These are phyloP conservation scores for Aureoboletus auriporus DNA, from an alignment of 768 basidiomycete species.

Conservation along the genomic window DNA sequence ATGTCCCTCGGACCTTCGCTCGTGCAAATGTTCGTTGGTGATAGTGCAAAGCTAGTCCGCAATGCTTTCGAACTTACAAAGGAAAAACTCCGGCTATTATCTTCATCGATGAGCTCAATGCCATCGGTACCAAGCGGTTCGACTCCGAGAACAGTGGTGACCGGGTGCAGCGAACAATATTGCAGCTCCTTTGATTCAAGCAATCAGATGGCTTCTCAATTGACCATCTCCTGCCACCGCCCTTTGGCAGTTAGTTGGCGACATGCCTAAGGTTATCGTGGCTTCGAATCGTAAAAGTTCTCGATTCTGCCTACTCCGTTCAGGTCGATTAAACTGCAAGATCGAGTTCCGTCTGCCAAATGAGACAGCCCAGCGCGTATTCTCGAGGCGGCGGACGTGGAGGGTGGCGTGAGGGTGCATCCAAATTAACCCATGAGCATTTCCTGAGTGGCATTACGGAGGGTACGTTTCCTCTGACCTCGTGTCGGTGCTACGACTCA, in stretches of 20 bases:
- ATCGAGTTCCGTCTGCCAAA: constrained; percentile 98
- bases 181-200: constrained; percentile 79
- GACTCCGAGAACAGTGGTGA: constrained; percentile 99
- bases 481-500: constrained; percentile 16
- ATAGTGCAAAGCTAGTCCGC: constrained; percentile 97
- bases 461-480: constrained; percentile 42
- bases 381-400: constrained; percentile 95
- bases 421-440: constrained; percentile 88
- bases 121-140: constrained; percentile 98
- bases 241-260: not conserved
- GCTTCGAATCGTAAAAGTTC: constrained; percentile 98
- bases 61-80: constrained; percentile 98
- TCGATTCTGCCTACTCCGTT: constrained; percentile 98
- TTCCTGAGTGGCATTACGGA: constrained; percentile 91
- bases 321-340: constrained; percentile 95
- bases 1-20: constrained; percentile 97
- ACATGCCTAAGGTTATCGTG: constrained; percentile 75
- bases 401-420: constrained; percentile 96
- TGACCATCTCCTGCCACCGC: constrained; percentile 37
- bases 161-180: constrained; percentile 99
- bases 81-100: constrained; percentile 98
- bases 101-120: constrained; percentile 97
- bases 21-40: constrained; percentile 99
- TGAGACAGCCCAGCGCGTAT: constrained; percentile 96
- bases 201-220: constrained; percentile 97